Evolutionary conservation across 1,139 yeast genomes (phyloP).

Genomic region (Protomyces inouyei): DNA sequence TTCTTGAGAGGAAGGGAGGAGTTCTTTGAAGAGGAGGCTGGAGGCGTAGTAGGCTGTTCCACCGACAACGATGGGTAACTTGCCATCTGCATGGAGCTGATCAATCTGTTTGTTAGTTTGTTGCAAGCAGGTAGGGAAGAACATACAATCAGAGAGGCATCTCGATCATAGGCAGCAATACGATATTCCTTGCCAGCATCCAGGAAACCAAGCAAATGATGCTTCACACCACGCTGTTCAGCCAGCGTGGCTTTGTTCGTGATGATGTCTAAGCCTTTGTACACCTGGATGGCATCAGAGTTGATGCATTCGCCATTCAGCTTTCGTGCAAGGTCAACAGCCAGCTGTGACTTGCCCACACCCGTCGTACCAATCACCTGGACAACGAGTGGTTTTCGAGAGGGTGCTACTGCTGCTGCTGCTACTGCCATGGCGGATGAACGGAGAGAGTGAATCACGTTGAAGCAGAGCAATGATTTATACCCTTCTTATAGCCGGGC

Average conservation of each 20-base stretch:
- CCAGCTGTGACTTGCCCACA: constrained; percentile 67
- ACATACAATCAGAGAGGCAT: constrained; percentile 47
- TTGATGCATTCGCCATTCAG: constrained; percentile 86
- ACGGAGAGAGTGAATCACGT: no score
- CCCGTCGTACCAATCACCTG: constrained; percentile 95
- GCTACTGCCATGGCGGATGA: no score
- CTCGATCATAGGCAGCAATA: constrained; percentile 73
- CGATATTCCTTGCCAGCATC: constrained; percentile 76
- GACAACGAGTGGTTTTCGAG: constrained; percentile 41
- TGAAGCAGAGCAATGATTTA: no score
- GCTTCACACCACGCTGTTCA: constrained; percentile 69
- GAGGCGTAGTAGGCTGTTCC: constrained; percentile 94
- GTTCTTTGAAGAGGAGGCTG: constrained; percentile 64
- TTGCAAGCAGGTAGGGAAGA: background rate
- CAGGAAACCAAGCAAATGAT: constrained; percentile 75
- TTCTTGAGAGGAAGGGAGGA: constrained; percentile 43
- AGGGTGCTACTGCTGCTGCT: background rate
- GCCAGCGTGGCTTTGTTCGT: constrained; percentile 85
- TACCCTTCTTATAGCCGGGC: no score
- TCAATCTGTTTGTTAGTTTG: constrained; percentile 43
- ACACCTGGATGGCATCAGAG: constrained; percentile 97
- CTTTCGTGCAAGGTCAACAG: constrained; percentile 70
- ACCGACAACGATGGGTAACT: constrained; percentile 83
- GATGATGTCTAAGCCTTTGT: constrained; percentile 63
- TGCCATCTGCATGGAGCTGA: constrained; percentile 63